Percentiles rank a stretch among this genome's conserved stretches.
phyloP scores from a whole-genome alignment of 306 rosid genomes.

The Gynostemma pentaphyllum region DNA sequence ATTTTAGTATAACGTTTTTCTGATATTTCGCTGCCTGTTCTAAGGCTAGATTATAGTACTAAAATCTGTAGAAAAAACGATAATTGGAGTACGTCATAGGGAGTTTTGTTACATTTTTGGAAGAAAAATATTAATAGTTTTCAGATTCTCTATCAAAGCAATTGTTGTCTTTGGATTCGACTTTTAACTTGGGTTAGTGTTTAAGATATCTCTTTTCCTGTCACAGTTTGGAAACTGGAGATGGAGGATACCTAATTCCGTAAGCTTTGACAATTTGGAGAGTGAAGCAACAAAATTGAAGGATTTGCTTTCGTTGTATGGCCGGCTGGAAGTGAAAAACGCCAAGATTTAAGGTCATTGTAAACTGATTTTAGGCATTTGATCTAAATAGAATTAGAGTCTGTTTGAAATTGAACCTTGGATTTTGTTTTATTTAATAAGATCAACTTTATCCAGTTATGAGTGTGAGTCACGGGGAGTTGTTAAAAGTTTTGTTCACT shows the following conservation, averaged over 20 bases:
- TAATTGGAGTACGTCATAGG: neutral
- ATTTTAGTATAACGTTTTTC: neutral
- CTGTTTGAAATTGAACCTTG: too few species aligned
- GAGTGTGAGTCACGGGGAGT: too few species aligned
- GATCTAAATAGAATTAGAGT: neutral
- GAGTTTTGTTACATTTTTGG: too few species aligned
- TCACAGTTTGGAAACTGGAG: slow-evolving; percentile 89
- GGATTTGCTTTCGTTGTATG: slow-evolving; percentile 50
- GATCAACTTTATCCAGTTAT: too few species aligned
- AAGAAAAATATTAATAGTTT: neutral
- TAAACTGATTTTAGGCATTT: too few species aligned
- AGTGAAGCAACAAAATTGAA: slow-evolving; percentile 48
- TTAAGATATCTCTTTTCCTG: neutral
- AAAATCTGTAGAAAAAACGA: neutral
- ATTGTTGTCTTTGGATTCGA: neutral
- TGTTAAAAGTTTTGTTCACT: too few species aligned
- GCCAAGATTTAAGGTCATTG: too few species aligned
- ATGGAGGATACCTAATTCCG: slow-evolving; percentile 62
- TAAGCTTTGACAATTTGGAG: slow-evolving; percentile 63
- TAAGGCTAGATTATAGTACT: neutral
- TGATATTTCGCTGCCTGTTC: neutral
- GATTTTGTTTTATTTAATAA: too few species aligned
- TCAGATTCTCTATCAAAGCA: neutral
- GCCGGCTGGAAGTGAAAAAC: slow-evolving; percentile 32
- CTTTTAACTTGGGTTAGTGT: neutral